Evolutionary conservation across 345 rosid species (phyloP).

Genomic region (Melaleuca quinquenervia): DNA sequence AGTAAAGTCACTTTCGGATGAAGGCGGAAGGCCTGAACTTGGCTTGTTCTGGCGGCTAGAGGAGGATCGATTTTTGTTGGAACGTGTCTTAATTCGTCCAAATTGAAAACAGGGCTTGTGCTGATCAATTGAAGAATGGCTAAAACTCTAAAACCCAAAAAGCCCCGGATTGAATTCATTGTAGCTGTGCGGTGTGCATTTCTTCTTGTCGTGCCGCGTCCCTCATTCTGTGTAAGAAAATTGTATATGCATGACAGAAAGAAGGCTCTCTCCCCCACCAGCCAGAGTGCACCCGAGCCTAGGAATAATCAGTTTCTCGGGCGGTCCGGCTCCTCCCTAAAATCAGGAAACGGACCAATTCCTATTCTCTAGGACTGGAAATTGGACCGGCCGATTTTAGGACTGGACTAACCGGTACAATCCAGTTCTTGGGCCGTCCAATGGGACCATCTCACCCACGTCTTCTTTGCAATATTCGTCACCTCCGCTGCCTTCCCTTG

Average conservation of each 20-base stretch:
- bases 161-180: not conserved
- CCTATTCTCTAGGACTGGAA: too few species aligned
- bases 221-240: not conserved
- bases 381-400: too few species aligned
- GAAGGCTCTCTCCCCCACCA: not conserved
- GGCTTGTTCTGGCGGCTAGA: not conserved
- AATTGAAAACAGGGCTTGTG: not conserved
- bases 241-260: not conserved
- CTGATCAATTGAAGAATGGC: not conserved
- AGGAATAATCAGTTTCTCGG: too few species aligned
- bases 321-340: too few species aligned
- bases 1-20: fast-evolving
- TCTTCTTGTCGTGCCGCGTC: not conserved
- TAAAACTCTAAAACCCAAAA: not conserved
- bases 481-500: too few species aligned
- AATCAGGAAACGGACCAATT: too few species aligned
- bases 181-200: not conserved
- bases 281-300: not conserved
- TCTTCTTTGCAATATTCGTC: too few species aligned
- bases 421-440: too few species aligned
- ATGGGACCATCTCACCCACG: too few species aligned
- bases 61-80: not conserved
- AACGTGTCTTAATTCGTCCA: not conserved
- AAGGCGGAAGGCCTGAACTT: not conserved
- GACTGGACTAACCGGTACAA: too few species aligned